Base-by-base conservation (phyloP, 169 alveolate genomes). In the Hepatocystis sp. region DNA sequence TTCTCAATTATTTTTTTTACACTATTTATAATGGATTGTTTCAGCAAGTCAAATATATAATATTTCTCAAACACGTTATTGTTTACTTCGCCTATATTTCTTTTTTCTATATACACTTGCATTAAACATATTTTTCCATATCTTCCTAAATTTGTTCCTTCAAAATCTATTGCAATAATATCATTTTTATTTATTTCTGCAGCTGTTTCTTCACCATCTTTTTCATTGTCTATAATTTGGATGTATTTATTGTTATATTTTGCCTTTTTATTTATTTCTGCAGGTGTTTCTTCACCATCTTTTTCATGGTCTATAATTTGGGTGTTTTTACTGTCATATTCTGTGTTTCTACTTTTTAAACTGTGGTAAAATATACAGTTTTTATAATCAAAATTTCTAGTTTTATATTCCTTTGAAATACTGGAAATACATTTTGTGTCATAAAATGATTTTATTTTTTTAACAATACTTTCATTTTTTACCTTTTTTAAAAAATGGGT, bases 111-210 rank as follows among this genome's bases (percentile, higher is more conserved):
- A 47, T 55, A 85, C 30, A 85, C 39, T 81, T 91, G 94, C 85
- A 84, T 42, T 27, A 61, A 30, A 55, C 93, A 85, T 21, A 91
- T 27, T 36, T 88, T 90, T 2, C 95, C 95, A 47, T 88, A 91
- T 15, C 91, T 85, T 25, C 95, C 95, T 40, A 91, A 76, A 42
- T 68, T 68, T 23, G 91, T 90, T 1, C 95, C 95, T 40, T 91
- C 95, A 27, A 86, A 85, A 44, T 90, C 93, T n/a, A 85, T 66
- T 52, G 86, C 85, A 65, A 85, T 85, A n/a, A 85, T 65, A 30
- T 49, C 91, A 53, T 56, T 76, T 40, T 42, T 28, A 49, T 64
- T 76, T 53, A 85, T 68, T 52, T 68, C 85, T 52, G 21, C 67
- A 39, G 85, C 91, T 34, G 85, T 85, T 46, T 65, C 85, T 64